Base-by-base conservation (phyloP, 352 stramenopile genomes). In the Pelagophyceae sp. region DNA sequence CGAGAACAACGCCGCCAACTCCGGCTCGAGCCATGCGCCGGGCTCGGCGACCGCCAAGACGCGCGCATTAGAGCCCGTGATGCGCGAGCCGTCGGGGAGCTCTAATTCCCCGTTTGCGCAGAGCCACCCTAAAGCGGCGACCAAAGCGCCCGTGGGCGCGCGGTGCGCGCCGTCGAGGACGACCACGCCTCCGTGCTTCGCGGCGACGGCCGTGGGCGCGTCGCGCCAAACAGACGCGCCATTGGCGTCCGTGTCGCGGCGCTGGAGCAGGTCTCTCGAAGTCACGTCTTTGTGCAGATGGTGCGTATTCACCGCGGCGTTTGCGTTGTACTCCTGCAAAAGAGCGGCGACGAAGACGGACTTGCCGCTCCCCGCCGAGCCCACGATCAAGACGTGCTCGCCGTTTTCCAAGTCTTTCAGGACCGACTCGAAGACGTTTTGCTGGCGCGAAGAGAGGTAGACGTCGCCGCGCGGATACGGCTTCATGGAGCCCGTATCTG, bases 91-190 rank as follows among this genome's bases (percentile, higher is more conserved):
- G 81, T 97, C 91, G 0, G 91, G 90, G 29, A 97, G 82, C 45
- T 94, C 83, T 61, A 93, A 86, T 61, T 94, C 89, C 27, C 91
- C 87, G 38, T 96, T 87, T 80, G 93, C 88, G 45, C 96, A 80
- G 6, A 97, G 82, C 23, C 90, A 83, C 77, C 94, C 88, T 54
- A 97, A 83, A 0, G 93, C 88, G 3, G 88, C 61, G 5, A 38
- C 86, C 3, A 98, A 84, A 33, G 90, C 95, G 83, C 96, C 93
- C 27, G 87, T 85, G 20, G 88, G 85, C 3, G 98, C 83, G 20
- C 93, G 95, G 74, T 98, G 92, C 5, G 97, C 86, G 29, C 93
- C 93, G 86, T 98, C 94, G 1, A 98, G 79, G 45, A 98, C 87
- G 0, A 87, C 87, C 0, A 95, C 78, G 74, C 91, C 85, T 0